A percentile compares a stretch with the other conserved stretches of the same genome.
These are phyloP conservation scores for Phytophthora crassamura DNA, from an alignment of 352 stramenopile species.

Conservation along the genomic window DNA sequence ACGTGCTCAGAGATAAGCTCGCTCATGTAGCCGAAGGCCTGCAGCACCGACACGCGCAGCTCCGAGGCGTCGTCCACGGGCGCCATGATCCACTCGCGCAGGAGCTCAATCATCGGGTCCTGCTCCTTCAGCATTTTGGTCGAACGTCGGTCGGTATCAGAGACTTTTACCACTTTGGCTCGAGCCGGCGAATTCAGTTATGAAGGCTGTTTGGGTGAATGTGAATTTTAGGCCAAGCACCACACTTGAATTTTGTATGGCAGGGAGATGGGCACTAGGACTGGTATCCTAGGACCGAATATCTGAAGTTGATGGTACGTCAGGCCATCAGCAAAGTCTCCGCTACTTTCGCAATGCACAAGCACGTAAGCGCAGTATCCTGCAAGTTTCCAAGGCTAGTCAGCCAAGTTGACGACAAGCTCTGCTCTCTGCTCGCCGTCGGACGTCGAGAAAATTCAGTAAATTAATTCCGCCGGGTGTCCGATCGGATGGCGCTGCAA, in stretches of 20 bases:
- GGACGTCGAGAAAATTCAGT: too few species aligned
- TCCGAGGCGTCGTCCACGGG: constrained; percentile 63
- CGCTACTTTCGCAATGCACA: not conserved
- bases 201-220: too few species aligned
- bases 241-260: too few species aligned
- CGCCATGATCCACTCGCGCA: constrained; percentile 87
- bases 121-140: constrained; percentile 81
- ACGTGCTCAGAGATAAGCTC: constrained; percentile 84
- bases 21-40: constrained; percentile 77
- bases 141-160: not conserved
- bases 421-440: too few species aligned
- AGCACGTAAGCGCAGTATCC: too few species aligned
- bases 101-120: constrained; percentile 87
- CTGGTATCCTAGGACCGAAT: constrained; percentile 1
- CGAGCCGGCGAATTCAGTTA: constrained; percentile 3
- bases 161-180: not conserved
- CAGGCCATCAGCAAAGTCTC: constrained; percentile 10
- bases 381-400: too few species aligned
- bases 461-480: too few species aligned
- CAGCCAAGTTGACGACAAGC: too few species aligned
- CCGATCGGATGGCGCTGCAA: not conserved
- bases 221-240: too few species aligned
- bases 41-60: constrained; percentile 65
- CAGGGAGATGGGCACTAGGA: not conserved
- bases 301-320: constrained; percentile 6